Base-by-base conservation (phyloP, 2,329 filamentous ascomycete genomes). In the Fusarium sarcochroum region DNA sequence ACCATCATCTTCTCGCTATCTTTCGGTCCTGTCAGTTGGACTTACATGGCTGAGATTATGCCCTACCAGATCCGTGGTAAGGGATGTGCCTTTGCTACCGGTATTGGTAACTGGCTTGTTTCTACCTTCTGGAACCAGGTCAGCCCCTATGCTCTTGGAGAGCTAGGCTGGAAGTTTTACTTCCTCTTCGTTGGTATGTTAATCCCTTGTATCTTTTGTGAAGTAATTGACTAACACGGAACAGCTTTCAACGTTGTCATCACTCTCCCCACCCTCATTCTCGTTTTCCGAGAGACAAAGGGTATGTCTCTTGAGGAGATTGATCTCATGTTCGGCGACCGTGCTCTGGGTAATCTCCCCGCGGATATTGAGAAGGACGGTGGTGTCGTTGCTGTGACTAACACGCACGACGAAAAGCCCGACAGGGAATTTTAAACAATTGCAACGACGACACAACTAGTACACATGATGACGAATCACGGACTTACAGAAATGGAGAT, bases 11-110 rank as follows among this genome's bases (percentile, higher is more conserved):
- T 87, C 73, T 86, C 83, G 1, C 70, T 85, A 34, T 86, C 84
- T 1, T 87, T 85, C 67, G 85, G 84, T 1, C 83, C 84, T 8
- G 79, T 83, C 30, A 80, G 78, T 2, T 89, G 87, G 86, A 84
- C 89, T 0, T 90, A 90, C 75, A 87, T 87, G 78, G 82, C 83
- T 3, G 88, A 90, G 74, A 84, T 90, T 60, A 86, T 88, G 83
- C 87, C 88, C 3, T 86, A 89, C 79, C 86, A 87, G 72, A 90
- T 90, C 60, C 85, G 88, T 41, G 68, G 60, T 27, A 75, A 68
- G 38, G 72, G 73, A 3, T 71, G 65, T 21, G 71, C 73, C 5
- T 71, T 75, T 46, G 69, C 71, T 14, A 75, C 73, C 2, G 72
- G 72, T 18, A 65, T 74, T 17, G 72, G 72, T 11, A 74, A 74